phyloP scores from a whole-genome alignment of 352 stramenopile genomes.

The Pythium apleroticum region DNA sequence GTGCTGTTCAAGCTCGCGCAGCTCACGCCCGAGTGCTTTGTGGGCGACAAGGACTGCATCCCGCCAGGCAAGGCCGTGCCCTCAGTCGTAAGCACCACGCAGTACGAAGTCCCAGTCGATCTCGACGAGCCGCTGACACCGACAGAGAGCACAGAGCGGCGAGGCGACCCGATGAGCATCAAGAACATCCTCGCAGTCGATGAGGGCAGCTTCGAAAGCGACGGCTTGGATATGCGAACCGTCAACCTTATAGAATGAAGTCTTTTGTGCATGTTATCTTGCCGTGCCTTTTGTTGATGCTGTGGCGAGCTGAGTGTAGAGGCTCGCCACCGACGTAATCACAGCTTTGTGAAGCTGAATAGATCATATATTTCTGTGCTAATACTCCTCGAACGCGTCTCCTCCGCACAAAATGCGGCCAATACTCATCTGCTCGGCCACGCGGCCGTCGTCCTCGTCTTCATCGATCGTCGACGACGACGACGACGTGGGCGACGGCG shows the following conservation, averaged over 20 bases:
- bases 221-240: neutral
- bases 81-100: neutral
- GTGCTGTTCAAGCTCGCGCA: conserved; percentile 16
- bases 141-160: neutral
- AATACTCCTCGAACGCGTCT: neutral
- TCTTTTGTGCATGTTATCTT: too few species aligned
- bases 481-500: neutral
- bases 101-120: neutral
- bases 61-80: conserved; percentile 9
- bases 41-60: conserved; percentile 16
- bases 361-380: neutral
- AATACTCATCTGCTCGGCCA: conserved; percentile 12
- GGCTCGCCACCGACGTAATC: too few species aligned
- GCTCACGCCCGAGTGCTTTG: conserved; percentile 20
- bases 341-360: neutral
- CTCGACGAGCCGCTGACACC: neutral
- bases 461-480: conserved; percentile 1
- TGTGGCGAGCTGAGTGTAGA: too few species aligned
- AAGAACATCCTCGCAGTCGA: conserved; percentile 9
- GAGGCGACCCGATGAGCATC: conserved; percentile 14
- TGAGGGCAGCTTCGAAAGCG: neutral
- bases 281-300: too few species aligned
- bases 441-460: conserved; percentile 7
- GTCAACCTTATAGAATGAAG: neutral
- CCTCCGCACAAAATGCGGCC: conserved; percentile 12